Conservation (phyloP, 2,329 filamentous ascomycete genomes). For the Thielaviopsis populi region DNA sequence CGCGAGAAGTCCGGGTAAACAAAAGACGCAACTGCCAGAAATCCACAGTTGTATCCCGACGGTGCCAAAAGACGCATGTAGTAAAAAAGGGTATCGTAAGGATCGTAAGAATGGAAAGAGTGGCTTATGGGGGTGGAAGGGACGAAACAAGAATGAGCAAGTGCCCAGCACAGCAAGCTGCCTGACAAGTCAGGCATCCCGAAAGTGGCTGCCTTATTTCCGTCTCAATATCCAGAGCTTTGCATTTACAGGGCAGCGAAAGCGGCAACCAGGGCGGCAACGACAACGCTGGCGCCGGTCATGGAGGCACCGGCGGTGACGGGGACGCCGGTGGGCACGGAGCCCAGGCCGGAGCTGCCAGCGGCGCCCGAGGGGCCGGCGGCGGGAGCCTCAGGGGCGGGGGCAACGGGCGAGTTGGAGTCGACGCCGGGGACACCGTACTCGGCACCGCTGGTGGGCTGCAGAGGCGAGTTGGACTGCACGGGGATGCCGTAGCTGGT, state of each 20-base stretch:
- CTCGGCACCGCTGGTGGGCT: neutral
- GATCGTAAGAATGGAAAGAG: slow-evolving; percentile 16
- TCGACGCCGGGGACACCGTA: slow-evolving; percentile 2
- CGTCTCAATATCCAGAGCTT: neutral
- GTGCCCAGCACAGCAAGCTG: neutral
- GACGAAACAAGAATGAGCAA: neutral
- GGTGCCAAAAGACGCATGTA: slow-evolving; percentile 9
- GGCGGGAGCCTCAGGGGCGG: slow-evolving; percentile 15
- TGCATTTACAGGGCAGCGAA: slow-evolving; percentile 14
- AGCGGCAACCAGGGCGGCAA: slow-evolving; percentile 10
- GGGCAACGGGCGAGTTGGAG: slow-evolving; percentile 19
- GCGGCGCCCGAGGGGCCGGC: slow-evolving; percentile 16
- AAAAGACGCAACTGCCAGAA: neutral
- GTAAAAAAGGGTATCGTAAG: slow-evolving; percentile 17
- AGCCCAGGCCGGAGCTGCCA: slow-evolving; percentile 7
- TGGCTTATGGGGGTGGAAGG: neutral
- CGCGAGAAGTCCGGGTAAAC: neutral
- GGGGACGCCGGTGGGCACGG: slow-evolving; percentile 12
- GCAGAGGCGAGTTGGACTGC: slow-evolving; percentile 6
- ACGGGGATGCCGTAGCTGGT: slow-evolving; percentile 8
- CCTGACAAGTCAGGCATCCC: slow-evolving; percentile 2
- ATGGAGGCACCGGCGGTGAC: slow-evolving; percentile 15
- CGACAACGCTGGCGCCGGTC: slow-evolving; percentile 2
- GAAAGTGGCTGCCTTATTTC: neutral
- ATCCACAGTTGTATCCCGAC: slow-evolving; percentile 1